Evolutionary conservation across 257 asterid species (phyloP), one percentile per base, ranked within the genome.

Genomic region (Lantana camara): DNA sequence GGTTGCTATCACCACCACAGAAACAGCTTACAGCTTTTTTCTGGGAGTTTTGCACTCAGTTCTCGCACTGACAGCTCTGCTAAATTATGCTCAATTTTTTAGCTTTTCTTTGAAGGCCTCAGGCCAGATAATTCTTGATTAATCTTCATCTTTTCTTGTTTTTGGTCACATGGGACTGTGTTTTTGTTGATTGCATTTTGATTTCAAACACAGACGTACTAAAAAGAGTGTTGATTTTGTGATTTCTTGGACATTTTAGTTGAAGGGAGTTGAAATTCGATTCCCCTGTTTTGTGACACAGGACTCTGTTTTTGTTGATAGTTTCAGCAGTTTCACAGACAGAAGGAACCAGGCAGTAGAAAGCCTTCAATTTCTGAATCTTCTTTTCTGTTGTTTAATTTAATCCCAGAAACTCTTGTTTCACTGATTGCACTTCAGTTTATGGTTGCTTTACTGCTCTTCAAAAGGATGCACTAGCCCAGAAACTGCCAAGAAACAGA

Each of bases 1-100:
- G 8, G 66, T 45, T 47, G 63, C 74, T 4, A 27, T 64, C 63
- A 61, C 41, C 67, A 47, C 68, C 77, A 68, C 77, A 63, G 46
- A 57, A 64, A 44, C 48, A 9, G 11, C 45, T 50, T 34, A 8
- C 19, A 9, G 8, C 19, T 16, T 44, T 54, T 54, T 35, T 19
- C 1, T 49, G 14, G 57, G 57, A 38, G 0, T n/a, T 14, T 9
- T 32, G 34, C 56, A 21, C 63, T 29, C 48, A 35, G 32, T 60
- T 13, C 47, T 30, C 65, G 21, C 71, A 22, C 75, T 46, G 19
- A 23, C 66, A 23, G 7, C 57, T 49, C n/a, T 4, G 22, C 64
- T 57, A 30, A 29, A 40, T 48, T 53, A 15, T 13, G 46, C 20
- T 9, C 14, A 5, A 1, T 49, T 52, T 45, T 32, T 10, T n/a